Evolutionary conservation across 768 basidiomycete species (phyloP), one percentile per base, ranked within the genome.

Genomic region (Mycena galopus): DNA sequence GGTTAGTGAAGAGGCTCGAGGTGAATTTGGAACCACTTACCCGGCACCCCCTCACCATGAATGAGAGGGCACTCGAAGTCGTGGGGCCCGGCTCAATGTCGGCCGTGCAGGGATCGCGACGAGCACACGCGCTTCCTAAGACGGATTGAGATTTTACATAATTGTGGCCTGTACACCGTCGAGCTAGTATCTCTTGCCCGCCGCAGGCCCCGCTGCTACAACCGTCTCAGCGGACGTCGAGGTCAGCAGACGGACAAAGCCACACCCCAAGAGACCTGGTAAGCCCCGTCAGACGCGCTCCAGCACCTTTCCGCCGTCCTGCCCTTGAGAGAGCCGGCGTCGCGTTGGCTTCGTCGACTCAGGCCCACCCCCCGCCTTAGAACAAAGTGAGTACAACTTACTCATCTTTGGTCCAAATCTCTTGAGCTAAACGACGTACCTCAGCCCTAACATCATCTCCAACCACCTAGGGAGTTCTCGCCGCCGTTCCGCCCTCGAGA

Each of bases 21-120:
- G n/a, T n/a, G n/a, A n/a, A n/a, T n/a, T 14, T 21, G 61, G 56
- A 6, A 51, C 44, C 25, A 27, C 88, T 76, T 76, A 95, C 94
- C 90, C 61, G 95, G 94, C 60, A 98, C 86, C 27, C 91, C 93
- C 56, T n/a, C n/a, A n/a, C n/a, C n/a, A n/a, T n/a, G n/a, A n/a
- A n/a, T n/a, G n/a, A n/a, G n/a, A n/a, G n/a, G n/a, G n/a, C n/a
- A n/a, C n/a, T n/a, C 50, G 23, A 51, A 25, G 10, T 27, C 50
- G 3, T 6, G n/a, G 25, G 23, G 25, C n/a, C n/a, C n/a, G 44
- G n/a, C 42, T 47, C 44, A 2, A n/a, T 21, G 21, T 19, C 50
- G 25, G 23, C 27, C 50, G 50, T 51, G 11, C 9, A 51, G 50
- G 50, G 12, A 51, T 51, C 50, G n/a, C n/a, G n/a, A n/a, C 21